Evolutionary conservation across 2,329 filamentous ascomycete species (phyloP), one percentile per base, ranked within the genome.

Genomic region (Colletotrichum sp.): DNA sequence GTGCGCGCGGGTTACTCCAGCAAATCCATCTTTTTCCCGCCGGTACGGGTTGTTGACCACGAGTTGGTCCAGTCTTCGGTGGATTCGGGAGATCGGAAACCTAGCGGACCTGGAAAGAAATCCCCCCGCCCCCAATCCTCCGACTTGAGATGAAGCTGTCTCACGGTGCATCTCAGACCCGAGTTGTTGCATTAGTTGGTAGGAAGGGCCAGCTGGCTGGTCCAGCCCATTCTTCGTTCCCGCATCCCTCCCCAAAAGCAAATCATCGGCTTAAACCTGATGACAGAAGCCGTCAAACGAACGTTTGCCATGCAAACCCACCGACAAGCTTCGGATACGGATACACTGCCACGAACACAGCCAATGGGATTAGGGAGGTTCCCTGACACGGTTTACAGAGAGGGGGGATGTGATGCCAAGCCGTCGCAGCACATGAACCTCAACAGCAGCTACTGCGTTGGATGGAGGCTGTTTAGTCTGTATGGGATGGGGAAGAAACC

Each of bases 91-190:
- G 73, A 73, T 69, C 73, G 73, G 73, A 76, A 76, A 76, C 73
- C 44, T 63, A 75, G 32, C 44, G 59, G 27, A 39, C 62, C 39
- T 72, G 72, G 27, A 63, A 49, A 49, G 44, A 22, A 25, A 22
- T 3, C 9, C 25, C 36, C 36, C 72, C 72, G 68, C 52, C 36
- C 72, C 69, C 69, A 69, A 69, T 75, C 63, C 72, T 59, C 27
- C 64, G 44, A 76, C 63, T 68, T 76, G 64, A 64, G 73, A 76
- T 73, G 73, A 76, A 73, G 73, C 70, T 76, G 73, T 76, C 73
- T 76, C 73, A 76, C 73, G 70, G 73, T 52, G 57, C 72, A 64
- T 64, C 73, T 76, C 73, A 76, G 49, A 76, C 73, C 70, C 69
- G 73, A 76, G 27, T 57, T 69, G 73, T 73, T 73, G 73, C 73